Evolutionary conservation across 805 yeast genomes (phyloP), one percentile per base, ranked within the genome.

Genomic region (Saccharomyces mikatae): DNA sequence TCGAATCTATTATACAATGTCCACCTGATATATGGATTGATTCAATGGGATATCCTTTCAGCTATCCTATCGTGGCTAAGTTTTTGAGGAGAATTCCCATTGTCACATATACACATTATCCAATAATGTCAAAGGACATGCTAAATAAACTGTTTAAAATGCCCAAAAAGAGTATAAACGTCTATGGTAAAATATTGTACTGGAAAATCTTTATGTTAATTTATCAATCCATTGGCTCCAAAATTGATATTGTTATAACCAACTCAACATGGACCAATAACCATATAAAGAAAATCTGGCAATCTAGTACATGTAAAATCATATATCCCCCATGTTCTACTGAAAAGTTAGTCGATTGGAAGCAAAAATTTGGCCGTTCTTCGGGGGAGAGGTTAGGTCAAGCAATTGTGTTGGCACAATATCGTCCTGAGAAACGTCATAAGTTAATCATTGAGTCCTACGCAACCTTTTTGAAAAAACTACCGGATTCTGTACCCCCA

Each of bases 341-440:
- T 6, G 87, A 84, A 60, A 76, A 74, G 32, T 68, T 80, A 50
- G 66, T 72, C 21, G 59, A 60, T 27, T 56, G 63, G 60, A 52
- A 62, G 55, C 55, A 62, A 55, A 47, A 55, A 50, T 61, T 59
- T 53, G 64, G 56, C 10, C 10, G 11, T 1, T 22, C 44, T 17
- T 17, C 4, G 44, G 24, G 24, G 2, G 31, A 69, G 67, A 65
- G 83, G 66, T 56, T 73, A 61, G 63, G 64, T 58, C 61, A 68
- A 61, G 63, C 67, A 27, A 62, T 75, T 1, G 71, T 70, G 54
- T 72, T 94, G 49, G 98, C 97, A 0, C 99, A 94, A 70, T 94
- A 88, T 71, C 81, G 99, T 55, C 94, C 96, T 1, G 99, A 94
- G 68, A 94, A 94, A 70, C 80, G 99, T 57, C 98, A 94, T 67